These are phyloP conservation scores for Diaporthe ampelina DNA, from an alignment of 2,329 filamentous ascomycete genomes.

Conservation along the genomic window DNA sequence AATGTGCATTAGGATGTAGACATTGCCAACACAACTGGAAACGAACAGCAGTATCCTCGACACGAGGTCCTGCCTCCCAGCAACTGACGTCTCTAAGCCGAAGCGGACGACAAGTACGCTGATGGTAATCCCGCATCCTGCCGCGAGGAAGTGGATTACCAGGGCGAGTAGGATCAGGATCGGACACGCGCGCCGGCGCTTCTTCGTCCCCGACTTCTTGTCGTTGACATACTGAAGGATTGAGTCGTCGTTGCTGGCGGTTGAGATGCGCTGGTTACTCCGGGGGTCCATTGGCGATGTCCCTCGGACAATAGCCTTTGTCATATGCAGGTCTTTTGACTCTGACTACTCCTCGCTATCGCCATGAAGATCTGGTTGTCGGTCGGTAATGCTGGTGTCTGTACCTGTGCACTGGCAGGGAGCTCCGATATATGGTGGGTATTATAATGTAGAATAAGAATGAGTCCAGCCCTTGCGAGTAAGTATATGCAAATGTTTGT, in stretches of 20 bases:
- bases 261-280: constrained; percentile 18
- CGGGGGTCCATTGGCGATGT: constrained; percentile 31
- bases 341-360: constrained; percentile 9
- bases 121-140: constrained; percentile 20
- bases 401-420: not conserved
- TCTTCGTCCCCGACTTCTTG: not conserved
- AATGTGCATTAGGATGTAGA: constrained; percentile 39
- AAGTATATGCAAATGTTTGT: not conserved
- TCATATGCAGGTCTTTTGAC: constrained; percentile 27
- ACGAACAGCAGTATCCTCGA: constrained; percentile 36
- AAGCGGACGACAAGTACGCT: constrained; percentile 36
- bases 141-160: constrained; percentile 6
- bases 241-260: constrained; percentile 31
- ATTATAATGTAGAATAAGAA: not conserved
- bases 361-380: constrained; percentile 14
- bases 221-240: not conserved
- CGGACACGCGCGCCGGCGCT: constrained; percentile 28
- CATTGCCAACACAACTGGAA: constrained; percentile 34
- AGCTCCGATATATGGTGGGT: not conserved
- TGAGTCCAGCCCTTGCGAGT: not conserved
- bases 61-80: constrained; percentile 26
- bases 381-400: not conserved
- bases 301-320: constrained; percentile 22
- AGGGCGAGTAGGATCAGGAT: constrained; percentile 22
- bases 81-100: not conserved